Conservation (phyloP, 2,329 filamentous ascomycete species). For the Calonectria pseudoreteaudii region DNA sequence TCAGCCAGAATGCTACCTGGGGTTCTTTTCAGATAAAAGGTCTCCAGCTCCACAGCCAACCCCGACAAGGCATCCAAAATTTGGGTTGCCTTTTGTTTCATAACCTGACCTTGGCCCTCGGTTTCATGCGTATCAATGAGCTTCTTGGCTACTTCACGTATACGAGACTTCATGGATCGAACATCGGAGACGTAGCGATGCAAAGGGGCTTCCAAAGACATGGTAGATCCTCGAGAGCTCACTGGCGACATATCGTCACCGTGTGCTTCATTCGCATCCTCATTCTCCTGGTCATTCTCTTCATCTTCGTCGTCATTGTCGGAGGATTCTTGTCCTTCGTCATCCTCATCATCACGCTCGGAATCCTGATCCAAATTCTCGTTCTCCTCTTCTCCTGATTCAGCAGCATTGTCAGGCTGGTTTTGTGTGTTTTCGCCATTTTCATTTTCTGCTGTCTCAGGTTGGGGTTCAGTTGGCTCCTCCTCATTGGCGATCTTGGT, state of each 20-base stretch:
- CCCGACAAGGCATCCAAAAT: constrained; percentile 80
- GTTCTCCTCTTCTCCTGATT: constrained; percentile 44
- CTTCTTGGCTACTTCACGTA: constrained; percentile 80
- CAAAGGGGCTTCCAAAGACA: constrained; percentile 70
- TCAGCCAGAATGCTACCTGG: constrained; percentile 57
- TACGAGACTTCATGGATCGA: constrained; percentile 72
- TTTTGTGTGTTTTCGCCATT: constrained; percentile 34
- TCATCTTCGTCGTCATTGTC: constrained; percentile 59
- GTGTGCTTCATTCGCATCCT: constrained; percentile 63
- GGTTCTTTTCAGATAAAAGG: constrained; percentile 73
- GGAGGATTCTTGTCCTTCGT: constrained; percentile 52
- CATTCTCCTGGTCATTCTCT: constrained; percentile 63
- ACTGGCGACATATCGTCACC: constrained; percentile 72
- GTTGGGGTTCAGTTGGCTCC: constrained; percentile 36
- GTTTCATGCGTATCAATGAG: constrained; percentile 88
- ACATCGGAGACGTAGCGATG: constrained; percentile 60
- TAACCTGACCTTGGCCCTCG: constrained; percentile 75
- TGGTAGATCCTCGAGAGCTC: constrained; percentile 75
- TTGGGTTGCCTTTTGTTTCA: constrained; percentile 82
- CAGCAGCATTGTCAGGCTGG: constrained; percentile 43
- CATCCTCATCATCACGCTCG: constrained; percentile 46
- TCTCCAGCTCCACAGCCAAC: constrained; percentile 78
- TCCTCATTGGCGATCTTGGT: constrained; percentile 76
- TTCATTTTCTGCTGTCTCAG: constrained; percentile 29
- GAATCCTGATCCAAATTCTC: constrained; percentile 45